Evolutionary conservation across 352 stramenopile genomes (phyloP), one percentile per base, ranked within the genome.

Genomic region (Phytophthora sojae): DNA sequence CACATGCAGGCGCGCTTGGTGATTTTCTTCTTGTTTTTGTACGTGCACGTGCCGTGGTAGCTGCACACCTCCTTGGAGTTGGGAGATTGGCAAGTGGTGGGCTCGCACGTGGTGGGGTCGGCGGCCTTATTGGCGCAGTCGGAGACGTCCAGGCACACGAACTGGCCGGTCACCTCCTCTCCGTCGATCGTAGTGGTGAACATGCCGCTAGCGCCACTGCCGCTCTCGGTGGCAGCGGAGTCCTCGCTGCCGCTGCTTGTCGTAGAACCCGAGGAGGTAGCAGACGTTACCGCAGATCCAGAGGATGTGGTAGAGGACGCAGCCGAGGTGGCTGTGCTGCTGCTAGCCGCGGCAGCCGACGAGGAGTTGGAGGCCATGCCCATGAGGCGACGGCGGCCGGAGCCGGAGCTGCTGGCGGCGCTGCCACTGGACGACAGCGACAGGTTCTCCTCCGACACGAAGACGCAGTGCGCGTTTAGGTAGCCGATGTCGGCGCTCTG

Each of bases 381-480:
- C 58, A 74, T 71, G 9, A 79, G 59, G 44, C 70, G 70, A 45
- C 69, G 75, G 35, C 65, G 62, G 11, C 26, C 45, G 4, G 52
- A 65, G 5, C 57, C 60, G 14, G 76, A 78, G 29, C 66, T 42
- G 32, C 60, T 71, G 23, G 61, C 73, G 39, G 42, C 61, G 29
- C 53, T 70, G 35, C 52, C 62, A 11, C 73, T 76, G n/a, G 57
- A 70, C 25, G 57, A 77, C 49, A 73, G 50, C 6, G 49, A 65
- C 19, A 79, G 14, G 19, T 61, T 73, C 56, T 92, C 79, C 73
- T 93, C 85, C 14, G 86, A 81, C 26, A 93, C 85, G 29, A 96
- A 93, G 3, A 96, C 77, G 57, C 89, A 96, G 71, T 96, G 89
- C 21, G 88, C 81, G 61, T 96, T 95, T 14, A 96, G 52, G 74